These are phyloP conservation scores for Aspergillus oerlinghausenensis DNA, from an alignment of 2,329 filamentous ascomycete genomes.

Conservation along the genomic window DNA sequence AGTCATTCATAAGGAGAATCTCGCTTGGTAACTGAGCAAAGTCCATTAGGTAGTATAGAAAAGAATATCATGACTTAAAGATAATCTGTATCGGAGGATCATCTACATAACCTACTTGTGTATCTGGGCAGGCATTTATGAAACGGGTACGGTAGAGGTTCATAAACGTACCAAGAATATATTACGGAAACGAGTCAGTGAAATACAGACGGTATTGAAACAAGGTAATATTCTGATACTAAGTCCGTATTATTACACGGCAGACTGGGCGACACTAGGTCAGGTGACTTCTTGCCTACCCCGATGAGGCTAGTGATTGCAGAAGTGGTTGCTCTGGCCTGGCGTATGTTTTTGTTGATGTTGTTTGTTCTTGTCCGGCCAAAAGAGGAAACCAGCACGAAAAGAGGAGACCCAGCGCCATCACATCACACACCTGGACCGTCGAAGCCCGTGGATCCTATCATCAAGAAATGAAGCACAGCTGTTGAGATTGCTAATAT, in stretches of 20 bases:
- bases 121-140: too few relatives aligned
- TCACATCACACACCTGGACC: not conserved
- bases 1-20: not conserved
- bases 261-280: not conserved
- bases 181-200: not conserved
- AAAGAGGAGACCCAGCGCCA: not conserved
- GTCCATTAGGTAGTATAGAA: too few relatives aligned
- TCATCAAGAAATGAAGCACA: not conserved
- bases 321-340: slow-evolving; percentile 15
- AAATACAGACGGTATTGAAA: not conserved
- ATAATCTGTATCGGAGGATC: too few relatives aligned
- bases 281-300: slow-evolving; percentile 1
- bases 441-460: not conserved
- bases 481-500: not conserved
- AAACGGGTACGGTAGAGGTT: too few relatives aligned
- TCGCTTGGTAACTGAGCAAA: too few relatives aligned
- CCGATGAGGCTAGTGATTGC: slow-evolving; percentile 10
- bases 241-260: not conserved
- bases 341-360: slow-evolving; percentile 40
- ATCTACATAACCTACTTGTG: too few relatives aligned
- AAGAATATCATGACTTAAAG: too few relatives aligned
- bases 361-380: slow-evolving; percentile 9
- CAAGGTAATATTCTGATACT: not conserved
- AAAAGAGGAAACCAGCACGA: not conserved
- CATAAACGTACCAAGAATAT: too few relatives aligned